phyloP scores from a whole-genome alignment of 2,329 filamentous ascomycete species.

The Aspergillus calidoustus region DNA sequence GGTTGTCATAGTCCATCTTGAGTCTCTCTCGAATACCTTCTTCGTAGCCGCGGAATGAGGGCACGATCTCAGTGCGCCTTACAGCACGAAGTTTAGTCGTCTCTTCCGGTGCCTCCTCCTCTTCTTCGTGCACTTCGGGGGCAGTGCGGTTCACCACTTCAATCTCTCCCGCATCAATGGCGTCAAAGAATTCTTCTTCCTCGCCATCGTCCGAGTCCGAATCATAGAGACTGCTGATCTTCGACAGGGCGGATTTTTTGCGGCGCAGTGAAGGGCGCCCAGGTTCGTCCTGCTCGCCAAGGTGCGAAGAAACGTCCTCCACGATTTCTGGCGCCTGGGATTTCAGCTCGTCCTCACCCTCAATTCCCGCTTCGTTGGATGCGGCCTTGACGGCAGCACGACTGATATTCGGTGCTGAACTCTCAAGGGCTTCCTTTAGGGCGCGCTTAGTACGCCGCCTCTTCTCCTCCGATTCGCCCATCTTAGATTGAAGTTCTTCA shows the following conservation, averaged over 20 bases:
- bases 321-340: slow-evolving; percentile 21
- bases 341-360: slow-evolving; percentile 42
- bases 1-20: slow-evolving; percentile 87
- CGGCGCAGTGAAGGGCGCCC: slow-evolving; percentile 49
- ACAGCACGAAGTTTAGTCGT: slow-evolving; percentile 50
- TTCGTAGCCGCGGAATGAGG: slow-evolving; percentile 88
- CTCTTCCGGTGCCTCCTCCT: slow-evolving; percentile 49
- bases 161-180: slow-evolving; percentile 89
- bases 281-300: slow-evolving; percentile 2
- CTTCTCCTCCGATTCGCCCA: slow-evolving; percentile 89
- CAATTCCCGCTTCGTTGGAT: slow-evolving; percentile 35
- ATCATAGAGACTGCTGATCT: slow-evolving; percentile 74
- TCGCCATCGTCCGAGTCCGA: slow-evolving; percentile 75
- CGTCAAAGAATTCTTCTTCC: slow-evolving; percentile 91
- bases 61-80: slow-evolving; percentile 68
- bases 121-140: slow-evolving; percentile 51
- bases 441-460: slow-evolving; percentile 87
- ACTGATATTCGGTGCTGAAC: slow-evolving; percentile 46
- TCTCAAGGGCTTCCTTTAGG: slow-evolving; percentile 81
- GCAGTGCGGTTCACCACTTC: slow-evolving; percentile 67
- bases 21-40: slow-evolving; percentile 78
- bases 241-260: slow-evolving; percentile 68
- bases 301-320: slow-evolving; percentile 17
- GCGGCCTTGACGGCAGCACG: slow-evolving; percentile 39
- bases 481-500: slow-evolving; percentile 83